phyloP scores from a whole-genome alignment of 176 grass and related monocot species.

The Chloris gayana region DNA sequence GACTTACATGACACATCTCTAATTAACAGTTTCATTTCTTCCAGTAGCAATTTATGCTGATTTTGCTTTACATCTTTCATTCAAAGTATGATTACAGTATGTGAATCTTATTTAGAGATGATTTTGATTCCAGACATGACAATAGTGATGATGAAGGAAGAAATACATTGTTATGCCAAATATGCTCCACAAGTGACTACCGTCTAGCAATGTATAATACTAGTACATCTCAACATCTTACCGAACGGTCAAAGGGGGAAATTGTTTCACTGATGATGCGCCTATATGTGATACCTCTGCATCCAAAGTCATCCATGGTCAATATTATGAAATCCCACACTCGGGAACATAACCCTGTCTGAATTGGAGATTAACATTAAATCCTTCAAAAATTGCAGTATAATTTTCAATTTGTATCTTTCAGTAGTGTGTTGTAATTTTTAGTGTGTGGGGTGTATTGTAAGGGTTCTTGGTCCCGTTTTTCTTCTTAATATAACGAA shows the following conservation, averaged over 20 bases:
- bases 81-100: not conserved
- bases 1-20: not conserved
- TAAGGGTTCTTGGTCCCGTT: no score
- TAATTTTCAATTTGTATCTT: not conserved
- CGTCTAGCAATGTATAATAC: conserved; percentile 6
- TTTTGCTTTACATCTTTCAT: no score
- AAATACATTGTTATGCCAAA: not conserved
- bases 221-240: not conserved
- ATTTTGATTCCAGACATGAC: not conserved
- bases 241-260: not conserved
- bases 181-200: not conserved
- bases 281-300: not conserved
- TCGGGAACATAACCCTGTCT: not conserved
- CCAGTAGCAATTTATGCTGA: not conserved
- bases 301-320: not conserved
- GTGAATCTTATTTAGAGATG: not conserved
- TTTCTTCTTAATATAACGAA: no score
- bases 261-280: conserved; percentile 7
- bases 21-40: conserved; percentile 15
- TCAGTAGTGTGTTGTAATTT: no score
- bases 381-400: conserved; percentile 2
- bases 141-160: not conserved
- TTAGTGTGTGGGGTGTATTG: no score
- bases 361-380: not conserved
- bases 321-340: not conserved